Evolutionary conservation across 192 early-diverging fungal species (phyloP).

Genomic region (Podila clonocystis): DNA sequence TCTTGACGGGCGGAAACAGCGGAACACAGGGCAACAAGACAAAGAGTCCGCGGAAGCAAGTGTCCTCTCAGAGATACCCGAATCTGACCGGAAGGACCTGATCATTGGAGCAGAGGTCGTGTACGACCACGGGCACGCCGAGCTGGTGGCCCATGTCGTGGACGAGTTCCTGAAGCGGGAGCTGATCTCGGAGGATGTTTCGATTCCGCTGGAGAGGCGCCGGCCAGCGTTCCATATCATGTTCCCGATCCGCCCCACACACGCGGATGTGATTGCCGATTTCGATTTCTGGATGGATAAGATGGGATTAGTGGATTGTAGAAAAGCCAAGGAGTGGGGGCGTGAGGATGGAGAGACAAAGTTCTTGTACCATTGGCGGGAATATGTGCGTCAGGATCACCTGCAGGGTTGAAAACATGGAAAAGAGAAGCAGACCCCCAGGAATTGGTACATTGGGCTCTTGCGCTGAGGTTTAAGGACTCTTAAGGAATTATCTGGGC

Average conservation of each 20-base stretch:
- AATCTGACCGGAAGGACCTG: slow-evolving; percentile 39
- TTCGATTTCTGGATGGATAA: slow-evolving; percentile 60
- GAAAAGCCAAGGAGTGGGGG: slow-evolving; percentile 37
- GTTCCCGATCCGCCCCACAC: slow-evolving; percentile 58
- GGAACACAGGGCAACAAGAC: slow-evolving; percentile 5
- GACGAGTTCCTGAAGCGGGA: slow-evolving; percentile 52
- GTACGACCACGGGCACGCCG: slow-evolving; percentile 65
- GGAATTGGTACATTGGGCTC: slow-evolving; percentile 66
- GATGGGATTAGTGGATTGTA: slow-evolving; percentile 49
- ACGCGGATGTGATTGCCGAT: slow-evolving; percentile 56
- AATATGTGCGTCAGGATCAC: slow-evolving; percentile 45
- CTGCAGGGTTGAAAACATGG: too few species aligned
- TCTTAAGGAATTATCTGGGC: slow-evolving; percentile 19
- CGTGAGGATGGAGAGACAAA: slow-evolving; percentile 48
- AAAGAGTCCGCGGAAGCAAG: background rate
- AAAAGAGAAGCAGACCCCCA: too few species aligned
- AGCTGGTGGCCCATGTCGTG: slow-evolving; percentile 57
- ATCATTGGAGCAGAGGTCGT: slow-evolving; percentile 61
- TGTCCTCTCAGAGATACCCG: background rate
- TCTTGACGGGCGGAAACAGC: slow-evolving; percentile 22
- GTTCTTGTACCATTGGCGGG: slow-evolving; percentile 51
- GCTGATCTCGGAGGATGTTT: background rate
- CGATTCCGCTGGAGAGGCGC: slow-evolving; percentile 4
- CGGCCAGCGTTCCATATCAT: slow-evolving; percentile 60
- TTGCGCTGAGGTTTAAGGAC: slow-evolving; percentile 31